Base-by-base conservation (phyloP, 1,139 yeast genomes). In the Yamadazyma spencermartinsiae region DNA sequence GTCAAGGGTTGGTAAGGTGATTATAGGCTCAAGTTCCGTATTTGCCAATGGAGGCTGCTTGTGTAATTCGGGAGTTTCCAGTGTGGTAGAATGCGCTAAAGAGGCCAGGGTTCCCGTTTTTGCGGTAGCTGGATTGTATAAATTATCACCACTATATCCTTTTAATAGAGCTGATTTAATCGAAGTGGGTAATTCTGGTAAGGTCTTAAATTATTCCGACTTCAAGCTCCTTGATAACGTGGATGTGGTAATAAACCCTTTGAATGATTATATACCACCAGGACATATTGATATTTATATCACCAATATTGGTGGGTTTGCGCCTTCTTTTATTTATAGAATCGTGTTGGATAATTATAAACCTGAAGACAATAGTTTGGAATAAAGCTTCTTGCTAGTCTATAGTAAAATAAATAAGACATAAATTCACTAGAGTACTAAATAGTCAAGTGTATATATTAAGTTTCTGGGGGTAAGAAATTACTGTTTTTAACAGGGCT, bases 1-100 rank as follows among this genome's bases (percentile, higher is more conserved):
- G 98, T 86, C 97, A 35, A 73, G 97, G 47, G 98, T 94, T 2
- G 97, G 98, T 34, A 94, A 94, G 60, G 98, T 94, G 19, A 80
- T 92, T 44, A 79, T 94, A 44, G 97, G 98, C 16, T 83, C 98
- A 1, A 79, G 87, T 48, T 81, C 96, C 0, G 97, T 94, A 7
- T 85, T 88, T 59, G 96, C 96, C 39, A 92, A 94, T 57, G 99
- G 99, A 41, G 98, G 98, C 8, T 84, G 96, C 49, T 78, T 89
- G 41, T 80, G 96, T 2, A 79, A 86, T 16, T 80, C 95, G 0
- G 99, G 98, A 34, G 96, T 87, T 24, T 88, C 96, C 17, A 77
- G 87, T 39, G 96, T 89, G 8, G 94, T 95, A 49, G 96, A 89
- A 63, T 87, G 97, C 63, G 99, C 99, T 11, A 87, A 86, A 56